Conservation (phyloP, 192 early-diverging fungal genomes). For the Linderina pennispora region DNA sequence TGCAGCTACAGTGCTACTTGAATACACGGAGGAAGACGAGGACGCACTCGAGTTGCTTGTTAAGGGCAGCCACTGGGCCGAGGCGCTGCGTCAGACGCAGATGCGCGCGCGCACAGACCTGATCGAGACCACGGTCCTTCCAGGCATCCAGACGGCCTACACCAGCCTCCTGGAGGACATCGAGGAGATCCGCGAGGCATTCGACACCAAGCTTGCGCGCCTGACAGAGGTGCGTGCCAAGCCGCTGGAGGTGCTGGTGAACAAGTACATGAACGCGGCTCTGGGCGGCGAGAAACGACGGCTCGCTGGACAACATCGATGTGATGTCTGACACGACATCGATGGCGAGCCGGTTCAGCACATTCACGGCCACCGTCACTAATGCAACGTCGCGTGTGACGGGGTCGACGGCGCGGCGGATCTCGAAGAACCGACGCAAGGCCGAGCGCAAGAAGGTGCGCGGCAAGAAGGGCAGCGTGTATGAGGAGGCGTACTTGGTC, state of each 20-base stretch:
- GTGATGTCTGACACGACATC: conserved; percentile 94
- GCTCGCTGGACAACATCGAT: conserved; percentile 79
- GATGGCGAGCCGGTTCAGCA: conserved; percentile 83
- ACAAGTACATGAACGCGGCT: too few species aligned
- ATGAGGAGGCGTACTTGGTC: conserved; percentile 87
- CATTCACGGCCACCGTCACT: conserved; percentile 62
- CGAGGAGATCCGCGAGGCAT: conserved; percentile 24
- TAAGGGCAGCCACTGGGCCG: conserved; percentile 69
- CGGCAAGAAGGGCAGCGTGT: conserved; percentile 84
- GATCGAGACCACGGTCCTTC: conserved; percentile 67
- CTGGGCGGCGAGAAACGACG: too few species aligned
- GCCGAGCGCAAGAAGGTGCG: conserved; percentile 72
- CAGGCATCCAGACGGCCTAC: conserved; percentile 52
- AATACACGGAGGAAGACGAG: conserved; percentile 65
- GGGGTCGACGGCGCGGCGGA: conserved; percentile 40
- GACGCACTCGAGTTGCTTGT: conserved; percentile 63
- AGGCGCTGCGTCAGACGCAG: conserved; percentile 65
- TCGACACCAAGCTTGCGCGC: conserved; percentile 10
- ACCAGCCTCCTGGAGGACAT: conserved; percentile 28
- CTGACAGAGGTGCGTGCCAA: conserved; percentile 29
- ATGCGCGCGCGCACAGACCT: conserved; percentile 57
- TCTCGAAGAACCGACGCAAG: conserved; percentile 58
- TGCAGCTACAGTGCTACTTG: conserved; percentile 65
- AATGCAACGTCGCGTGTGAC: conserved; percentile 61
- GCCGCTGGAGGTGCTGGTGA: conserved; percentile 11